These are phyloP conservation scores for Taphrina deformans DNA, from an alignment of 1,139 yeast species.

Conservation along the genomic window DNA sequence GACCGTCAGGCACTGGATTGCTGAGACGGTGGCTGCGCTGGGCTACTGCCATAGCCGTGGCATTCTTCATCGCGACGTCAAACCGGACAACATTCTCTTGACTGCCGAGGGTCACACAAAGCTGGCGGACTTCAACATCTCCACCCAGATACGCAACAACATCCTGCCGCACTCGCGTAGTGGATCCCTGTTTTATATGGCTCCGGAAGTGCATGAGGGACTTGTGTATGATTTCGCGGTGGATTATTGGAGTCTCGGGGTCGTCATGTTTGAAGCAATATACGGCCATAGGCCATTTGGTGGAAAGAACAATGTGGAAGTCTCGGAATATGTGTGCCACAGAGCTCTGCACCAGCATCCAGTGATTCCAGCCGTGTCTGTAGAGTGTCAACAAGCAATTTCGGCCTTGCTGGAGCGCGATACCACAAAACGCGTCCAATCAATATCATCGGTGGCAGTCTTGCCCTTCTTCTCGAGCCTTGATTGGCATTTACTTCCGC, in stretches of 20 bases:
- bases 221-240: conserved; percentile 65
- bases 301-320: conserved; percentile 27
- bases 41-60: conserved; percentile 64
- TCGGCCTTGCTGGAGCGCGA: conserved; percentile 38
- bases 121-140: conserved; percentile 68
- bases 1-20: conserved; percentile 64
- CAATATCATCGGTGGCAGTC: conserved; percentile 14
- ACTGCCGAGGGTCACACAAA: conserved; percentile 72
- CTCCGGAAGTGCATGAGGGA: conserved; percentile 68
- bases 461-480: conserved; percentile 35
- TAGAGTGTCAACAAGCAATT: conserved; percentile 41
- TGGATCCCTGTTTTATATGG: conserved; percentile 88
- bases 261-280: conserved; percentile 76
- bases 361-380: conserved; percentile 41
- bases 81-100: conserved; percentile 67
- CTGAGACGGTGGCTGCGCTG: conserved; percentile 67
- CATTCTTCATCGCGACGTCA: conserved; percentile 67
- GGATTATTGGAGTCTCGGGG: conserved; percentile 93
- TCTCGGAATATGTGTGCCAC: conserved; percentile 25
- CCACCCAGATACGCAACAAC: conserved; percentile 40
- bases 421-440: conserved; percentile 36
- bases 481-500: conserved; percentile 33
- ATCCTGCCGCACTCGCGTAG: conserved; percentile 45
- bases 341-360: conserved; percentile 18
- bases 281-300: conserved; percentile 53